Evolutionary conservation across 352 stramenopile genomes (phyloP).

Genomic region (Phytophthora palmivora): DNA sequence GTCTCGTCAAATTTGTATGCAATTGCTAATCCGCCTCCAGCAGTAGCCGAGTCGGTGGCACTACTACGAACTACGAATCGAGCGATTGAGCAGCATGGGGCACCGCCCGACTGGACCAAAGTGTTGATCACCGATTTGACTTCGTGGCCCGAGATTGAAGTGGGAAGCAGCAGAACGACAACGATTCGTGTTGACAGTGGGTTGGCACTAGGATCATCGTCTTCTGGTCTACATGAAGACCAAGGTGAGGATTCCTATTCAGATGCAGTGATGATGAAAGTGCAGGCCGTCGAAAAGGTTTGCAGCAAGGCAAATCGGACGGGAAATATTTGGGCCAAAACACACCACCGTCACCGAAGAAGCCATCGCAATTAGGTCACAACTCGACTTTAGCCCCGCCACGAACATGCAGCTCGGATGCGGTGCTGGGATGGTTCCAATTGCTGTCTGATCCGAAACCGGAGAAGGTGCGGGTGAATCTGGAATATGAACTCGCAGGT

Average conservation of each 20-base stretch:
- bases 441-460: conserved; percentile 55
- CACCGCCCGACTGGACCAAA: conserved; percentile 62
- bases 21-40: conserved; percentile 13
- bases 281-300: conserved; percentile 20
- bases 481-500: conserved; percentile 61
- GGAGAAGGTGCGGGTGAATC: conserved; percentile 68
- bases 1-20: conserved; percentile 35
- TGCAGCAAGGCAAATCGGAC: conserved; percentile 24
- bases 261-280: conserved; percentile 50
- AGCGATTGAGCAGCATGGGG: conserved; percentile 55
- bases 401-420: conserved; percentile 61
- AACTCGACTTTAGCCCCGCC: conserved; percentile 43
- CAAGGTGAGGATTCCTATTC: conserved; percentile 48
- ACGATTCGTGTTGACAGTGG: conserved; percentile 28
- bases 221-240: conserved; percentile 26
- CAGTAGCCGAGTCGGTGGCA: conserved; percentile 19
- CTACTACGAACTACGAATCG: conserved; percentile 38
- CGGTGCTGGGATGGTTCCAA: conserved; percentile 59
- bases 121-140: conserved; percentile 59
- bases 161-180: conserved; percentile 18
- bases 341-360: conserved; percentile 19
- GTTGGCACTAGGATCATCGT: conserved; percentile 20
- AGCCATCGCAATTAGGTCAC: conserved; percentile 5
- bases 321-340: conserved; percentile 14
- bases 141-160: conserved; percentile 58